A percentile compares a stretch with the other conserved stretches of the same genome.
Evolutionary conservation across 306 rosid genomes (phyloP).

Genomic region (Sicyos edulis): DNA sequence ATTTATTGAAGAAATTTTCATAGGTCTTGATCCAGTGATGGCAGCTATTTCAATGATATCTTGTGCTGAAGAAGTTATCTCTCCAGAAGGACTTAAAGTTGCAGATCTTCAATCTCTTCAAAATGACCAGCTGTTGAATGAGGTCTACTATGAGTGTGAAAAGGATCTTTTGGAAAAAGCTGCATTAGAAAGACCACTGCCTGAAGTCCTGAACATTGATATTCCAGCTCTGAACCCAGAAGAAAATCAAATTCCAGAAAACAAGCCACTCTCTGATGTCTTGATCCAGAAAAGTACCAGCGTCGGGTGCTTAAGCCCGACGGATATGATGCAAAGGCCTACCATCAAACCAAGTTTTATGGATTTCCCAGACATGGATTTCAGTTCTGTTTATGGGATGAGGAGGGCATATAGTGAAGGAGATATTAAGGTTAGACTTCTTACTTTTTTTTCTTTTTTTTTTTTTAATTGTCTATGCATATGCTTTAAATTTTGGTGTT

Average conservation of each 20-base stretch:
- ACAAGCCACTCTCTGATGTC: conserved; percentile 42
- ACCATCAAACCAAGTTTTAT: conserved; percentile 55
- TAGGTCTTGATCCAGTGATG: conserved; percentile 57
- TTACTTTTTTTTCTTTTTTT: not conserved
- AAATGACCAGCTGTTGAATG: conserved; percentile 70
- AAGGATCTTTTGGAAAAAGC: conserved; percentile 72
- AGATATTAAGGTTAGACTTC: conserved; percentile 76
- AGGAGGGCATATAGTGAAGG: conserved; percentile 89
- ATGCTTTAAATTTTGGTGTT: conserved; percentile 1
- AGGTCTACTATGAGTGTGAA: conserved; percentile 70
- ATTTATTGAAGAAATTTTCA: conserved; percentile 50
- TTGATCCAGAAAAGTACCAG: conserved; percentile 63
- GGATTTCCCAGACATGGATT: conserved; percentile 59
- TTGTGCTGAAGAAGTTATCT: conserved; percentile 62
- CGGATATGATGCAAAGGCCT: conserved; percentile 70
- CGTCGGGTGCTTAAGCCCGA: conserved; percentile 59
- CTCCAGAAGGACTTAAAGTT: conserved; percentile 57
- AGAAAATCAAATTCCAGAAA: conserved; percentile 48
- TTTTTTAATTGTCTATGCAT: not conserved
- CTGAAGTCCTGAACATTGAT: conserved; percentile 62
- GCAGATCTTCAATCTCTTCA: conserved; percentile 69
- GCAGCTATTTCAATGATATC: conserved; percentile 76
- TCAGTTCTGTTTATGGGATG: conserved; percentile 64
- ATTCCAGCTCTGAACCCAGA: conserved; percentile 41
- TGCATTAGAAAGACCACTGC: conserved; percentile 44